phyloP scores from a whole-genome alignment of 345 rosid genomes.

The Bruguiera gymnorhiza region DNA sequence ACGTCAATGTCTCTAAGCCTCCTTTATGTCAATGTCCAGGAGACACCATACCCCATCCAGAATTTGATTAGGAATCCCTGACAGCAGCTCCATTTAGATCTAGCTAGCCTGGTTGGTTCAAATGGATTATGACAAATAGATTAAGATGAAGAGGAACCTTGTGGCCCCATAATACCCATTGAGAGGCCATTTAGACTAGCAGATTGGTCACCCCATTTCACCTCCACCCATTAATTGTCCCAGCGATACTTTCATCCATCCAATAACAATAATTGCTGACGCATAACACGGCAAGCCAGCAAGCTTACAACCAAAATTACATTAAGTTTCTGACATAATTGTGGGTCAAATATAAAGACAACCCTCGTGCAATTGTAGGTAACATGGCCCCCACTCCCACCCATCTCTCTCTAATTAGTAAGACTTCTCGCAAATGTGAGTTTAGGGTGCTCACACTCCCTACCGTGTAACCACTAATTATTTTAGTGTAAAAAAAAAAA shows the following conservation, averaged over 20 bases:
- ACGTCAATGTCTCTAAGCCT: conserved; percentile 21
- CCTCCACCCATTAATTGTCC: background rate
- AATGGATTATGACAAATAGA: background rate
- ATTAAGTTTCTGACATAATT: background rate
- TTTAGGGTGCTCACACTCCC: too few species aligned
- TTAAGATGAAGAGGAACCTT: background rate
- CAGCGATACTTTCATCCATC: background rate
- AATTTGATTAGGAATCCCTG: too few species aligned
- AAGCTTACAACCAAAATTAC: conserved; percentile 12
- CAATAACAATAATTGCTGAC: background rate
- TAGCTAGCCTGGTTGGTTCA: conserved; percentile 1
- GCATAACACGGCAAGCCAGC: background rate
- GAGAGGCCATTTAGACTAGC: too few species aligned
- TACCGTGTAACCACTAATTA: too few species aligned
- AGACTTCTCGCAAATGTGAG: too few species aligned
- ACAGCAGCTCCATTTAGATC: background rate
- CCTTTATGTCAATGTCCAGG: conserved; percentile 28
- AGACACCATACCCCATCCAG: conserved; percentile 21
- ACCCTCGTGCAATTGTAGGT: background rate
- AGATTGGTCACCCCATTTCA: background rate
- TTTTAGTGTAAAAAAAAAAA: too few species aligned
- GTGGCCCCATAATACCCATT: background rate
- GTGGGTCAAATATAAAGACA: conserved; percentile 6
- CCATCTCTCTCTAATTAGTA: too few species aligned
- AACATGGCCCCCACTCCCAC: conserved; percentile 10